phyloP scores from a whole-genome alignment of 257 asterid genomes.

The Misopates orontium region DNA sequence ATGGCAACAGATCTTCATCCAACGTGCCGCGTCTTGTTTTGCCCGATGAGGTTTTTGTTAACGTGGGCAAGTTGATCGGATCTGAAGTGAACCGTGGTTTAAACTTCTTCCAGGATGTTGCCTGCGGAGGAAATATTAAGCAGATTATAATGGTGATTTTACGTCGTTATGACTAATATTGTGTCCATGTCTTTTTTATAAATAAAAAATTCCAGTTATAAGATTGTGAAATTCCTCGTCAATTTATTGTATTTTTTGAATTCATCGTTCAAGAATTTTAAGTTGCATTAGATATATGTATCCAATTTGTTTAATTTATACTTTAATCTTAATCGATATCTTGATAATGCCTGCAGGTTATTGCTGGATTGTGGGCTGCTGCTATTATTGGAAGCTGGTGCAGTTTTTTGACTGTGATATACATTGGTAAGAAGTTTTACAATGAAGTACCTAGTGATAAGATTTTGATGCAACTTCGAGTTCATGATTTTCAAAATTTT shows the following conservation, averaged over 20 bases:
- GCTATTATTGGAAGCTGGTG: conserved; percentile 92
- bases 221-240: too few relatives aligned
- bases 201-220: too few relatives aligned
- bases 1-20: conserved; percentile 49
- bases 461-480: background rate
- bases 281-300: too few relatives aligned
- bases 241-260: too few relatives aligned
- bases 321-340: background rate
- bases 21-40: conserved; percentile 55
- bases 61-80: conserved; percentile 54
- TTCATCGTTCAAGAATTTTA: too few relatives aligned
- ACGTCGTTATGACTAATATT: too few relatives aligned
- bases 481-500: background rate
- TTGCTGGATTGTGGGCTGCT: conserved; percentile 60
- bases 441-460: background rate
- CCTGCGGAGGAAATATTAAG: conserved; percentile 63
- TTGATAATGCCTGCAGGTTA: conserved; percentile 46
- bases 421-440: conserved; percentile 48
- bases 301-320: too few relatives aligned
- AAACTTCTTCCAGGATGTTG: conserved; percentile 58
- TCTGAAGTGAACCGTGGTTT: conserved; percentile 55
- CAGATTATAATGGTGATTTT: conserved; percentile 57
- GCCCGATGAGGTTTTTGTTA: conserved; percentile 55
- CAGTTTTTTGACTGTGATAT: conserved; percentile 72
- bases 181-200: too few relatives aligned